Evolutionary conservation across 208 protist species (phyloP).

Genomic region (Trypanosoma platydactyli): DNA sequence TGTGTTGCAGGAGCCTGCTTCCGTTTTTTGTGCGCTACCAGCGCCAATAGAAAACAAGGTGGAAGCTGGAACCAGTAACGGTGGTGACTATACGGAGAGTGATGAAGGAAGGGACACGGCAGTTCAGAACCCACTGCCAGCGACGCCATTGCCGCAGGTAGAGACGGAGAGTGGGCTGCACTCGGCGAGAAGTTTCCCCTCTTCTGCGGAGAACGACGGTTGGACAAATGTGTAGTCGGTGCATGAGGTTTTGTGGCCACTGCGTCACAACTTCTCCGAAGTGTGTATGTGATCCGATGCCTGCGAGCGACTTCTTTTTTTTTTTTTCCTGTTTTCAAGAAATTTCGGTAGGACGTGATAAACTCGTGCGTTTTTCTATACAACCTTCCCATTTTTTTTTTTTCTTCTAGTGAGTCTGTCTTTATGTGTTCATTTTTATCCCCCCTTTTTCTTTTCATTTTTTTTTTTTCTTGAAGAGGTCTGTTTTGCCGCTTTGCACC

Average conservation of each 20-base stretch:
- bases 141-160: neutral
- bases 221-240: conserved; percentile 25
- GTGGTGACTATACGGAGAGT: neutral
- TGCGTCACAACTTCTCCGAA: neutral
- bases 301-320: conserved; percentile 8
- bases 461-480: conserved; percentile 31
- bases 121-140: neutral
- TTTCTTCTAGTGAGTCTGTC: conserved; percentile 5
- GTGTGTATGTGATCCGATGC: too few species aligned
- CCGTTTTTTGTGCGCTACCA: neutral
- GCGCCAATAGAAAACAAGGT: neutral
- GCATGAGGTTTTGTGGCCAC: neutral
- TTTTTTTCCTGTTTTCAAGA: conserved; percentile 14
- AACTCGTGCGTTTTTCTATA: too few species aligned
- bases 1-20: neutral
- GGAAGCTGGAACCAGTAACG: neutral
- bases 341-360: too few species aligned
- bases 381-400: too few species aligned
- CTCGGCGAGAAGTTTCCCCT: neutral
- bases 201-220: conserved; percentile 18
- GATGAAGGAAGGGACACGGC: neutral
- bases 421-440: conserved; percentile 6
- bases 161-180: neutral
- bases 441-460: neutral
- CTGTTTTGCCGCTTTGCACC: too few species aligned